Conservation (phyloP, 129 eudicot genomes). For the Chrysanthemum seticuspe region DNA sequence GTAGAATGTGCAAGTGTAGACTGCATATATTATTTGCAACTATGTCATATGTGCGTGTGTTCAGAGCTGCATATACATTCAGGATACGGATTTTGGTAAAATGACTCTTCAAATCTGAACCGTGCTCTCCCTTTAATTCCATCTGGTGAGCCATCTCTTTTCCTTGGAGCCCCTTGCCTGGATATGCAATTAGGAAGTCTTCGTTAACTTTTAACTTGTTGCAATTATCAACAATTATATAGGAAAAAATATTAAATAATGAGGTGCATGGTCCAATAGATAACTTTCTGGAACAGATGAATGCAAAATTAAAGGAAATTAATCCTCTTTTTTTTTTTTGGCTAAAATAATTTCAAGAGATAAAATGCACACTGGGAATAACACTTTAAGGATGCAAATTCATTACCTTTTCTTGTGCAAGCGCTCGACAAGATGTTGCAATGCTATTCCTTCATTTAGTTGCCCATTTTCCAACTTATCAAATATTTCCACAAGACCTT, state of each 20-base stretch:
- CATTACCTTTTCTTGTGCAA: constrained; percentile 73
- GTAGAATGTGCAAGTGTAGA: constrained; percentile 14
- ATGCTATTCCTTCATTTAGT: constrained; percentile 42
- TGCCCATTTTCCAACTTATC: constrained; percentile 78
- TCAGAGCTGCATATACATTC: constrained; percentile 75
- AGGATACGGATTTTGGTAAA: constrained; percentile 89
- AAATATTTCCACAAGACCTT: constrained; percentile 81
- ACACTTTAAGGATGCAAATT: not conserved
- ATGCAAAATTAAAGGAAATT: not conserved
- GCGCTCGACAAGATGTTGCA: constrained; percentile 50
- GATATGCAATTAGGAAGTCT: not conserved
- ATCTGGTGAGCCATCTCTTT: constrained; percentile 68
- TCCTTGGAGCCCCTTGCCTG: constrained; percentile 90
- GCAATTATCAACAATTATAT: not conserved
- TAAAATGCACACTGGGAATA: not conserved
- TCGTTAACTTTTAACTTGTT: not conserved
- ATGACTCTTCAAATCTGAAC: constrained; percentile 74
- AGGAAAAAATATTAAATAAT: not conserved
- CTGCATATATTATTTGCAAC: not conserved
- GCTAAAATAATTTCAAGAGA: not conserved
- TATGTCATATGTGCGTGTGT: constrained; percentile 6
- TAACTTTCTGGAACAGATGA: constrained; percentile 1
- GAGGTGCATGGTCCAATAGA: not conserved
- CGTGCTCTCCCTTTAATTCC: constrained; percentile 90
- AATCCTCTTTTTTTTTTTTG: not conserved